Evolutionary conservation across 371 early-diverging fungal species (phyloP).

Genomic region (Mortierella sp.): DNA sequence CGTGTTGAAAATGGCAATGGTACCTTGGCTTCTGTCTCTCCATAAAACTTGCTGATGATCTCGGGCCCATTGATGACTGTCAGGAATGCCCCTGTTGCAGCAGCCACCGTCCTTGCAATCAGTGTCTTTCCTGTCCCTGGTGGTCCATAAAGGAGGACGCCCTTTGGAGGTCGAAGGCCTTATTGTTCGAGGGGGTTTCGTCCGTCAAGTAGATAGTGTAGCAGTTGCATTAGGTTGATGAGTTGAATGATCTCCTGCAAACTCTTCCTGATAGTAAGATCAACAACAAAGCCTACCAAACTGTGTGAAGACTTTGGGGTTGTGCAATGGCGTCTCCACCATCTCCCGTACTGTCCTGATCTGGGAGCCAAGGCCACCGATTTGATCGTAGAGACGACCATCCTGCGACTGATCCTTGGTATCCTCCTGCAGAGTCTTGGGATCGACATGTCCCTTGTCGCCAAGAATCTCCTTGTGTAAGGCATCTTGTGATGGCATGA

Average conservation of each 20-base stretch:
- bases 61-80: constrained; percentile 96
- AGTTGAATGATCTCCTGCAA: no score
- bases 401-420: no score
- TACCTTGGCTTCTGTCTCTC: constrained; percentile 95
- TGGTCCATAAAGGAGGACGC: constrained; percentile 95
- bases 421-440: neutral
- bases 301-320: constrained; percentile 77
- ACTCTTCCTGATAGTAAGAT: no score
- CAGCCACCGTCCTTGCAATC: constrained; percentile 90
- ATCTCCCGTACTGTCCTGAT: constrained; percentile 82
- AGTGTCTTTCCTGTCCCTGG: constrained; percentile 99
- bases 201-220: neutral
- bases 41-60: constrained; percentile 94
- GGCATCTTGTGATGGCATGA: constrained; percentile 35
- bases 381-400: constrained; percentile 56
- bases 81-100: constrained; percentile 83
- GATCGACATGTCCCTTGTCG: constrained; percentile 9
- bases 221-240: no score
- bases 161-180: constrained; percentile 84
- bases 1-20: neutral
- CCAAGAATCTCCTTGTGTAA: constrained; percentile 13
- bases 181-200: constrained; percentile 21
- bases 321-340: constrained; percentile 85
- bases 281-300: constrained; percentile 57
- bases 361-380: constrained; percentile 83